These are phyloP conservation scores for Phytophthora vignae DNA, from an alignment of 352 stramenopile species.

Conservation along the genomic window DNA sequence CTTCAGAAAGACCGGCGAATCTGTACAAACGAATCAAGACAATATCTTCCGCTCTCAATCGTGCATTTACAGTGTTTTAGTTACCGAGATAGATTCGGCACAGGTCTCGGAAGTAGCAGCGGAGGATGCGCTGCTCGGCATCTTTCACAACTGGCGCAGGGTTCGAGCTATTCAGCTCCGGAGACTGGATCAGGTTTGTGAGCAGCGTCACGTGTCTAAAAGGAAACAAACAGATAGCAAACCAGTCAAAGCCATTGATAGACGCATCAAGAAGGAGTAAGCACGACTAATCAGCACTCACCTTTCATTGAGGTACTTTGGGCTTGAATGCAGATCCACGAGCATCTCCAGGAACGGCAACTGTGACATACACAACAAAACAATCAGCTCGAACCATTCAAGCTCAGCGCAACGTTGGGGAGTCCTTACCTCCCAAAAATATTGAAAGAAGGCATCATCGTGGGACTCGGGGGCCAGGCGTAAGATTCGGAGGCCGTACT, in stretches of 20 bases:
- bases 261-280: not conserved
- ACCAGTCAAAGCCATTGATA: not conserved
- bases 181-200: slow-evolving; percentile 84
- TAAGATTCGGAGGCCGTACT: slow-evolving; percentile 85
- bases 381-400: slow-evolving; percentile 10
- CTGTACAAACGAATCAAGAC: slow-evolving; percentile 1
- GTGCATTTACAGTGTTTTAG: slow-evolving; percentile 29
- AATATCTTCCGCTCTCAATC: slow-evolving; percentile 3
- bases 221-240: slow-evolving; percentile 10
- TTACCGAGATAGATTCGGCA: slow-evolving; percentile 65
- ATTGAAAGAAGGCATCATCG: slow-evolving; percentile 85
- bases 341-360: slow-evolving; percentile 84
- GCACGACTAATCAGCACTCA: slow-evolving; percentile 21
- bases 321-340: slow-evolving; percentile 77
- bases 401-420: not conserved
- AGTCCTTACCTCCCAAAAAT: slow-evolving; percentile 80
- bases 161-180: slow-evolving; percentile 85
- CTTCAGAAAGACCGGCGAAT: not conserved
- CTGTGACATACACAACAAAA: slow-evolving; percentile 28
- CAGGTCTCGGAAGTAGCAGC: slow-evolving; percentile 84
- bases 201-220: slow-evolving; percentile 75
- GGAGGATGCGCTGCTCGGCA: slow-evolving; percentile 79
- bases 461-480: slow-evolving; percentile 74
- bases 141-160: slow-evolving; percentile 68
- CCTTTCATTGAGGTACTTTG: slow-evolving; percentile 78